These are phyloP conservation scores for Dothidotthia symphoricarpi DNA, from an alignment of 2,329 filamentous ascomycete genomes.

Conservation along the genomic window DNA sequence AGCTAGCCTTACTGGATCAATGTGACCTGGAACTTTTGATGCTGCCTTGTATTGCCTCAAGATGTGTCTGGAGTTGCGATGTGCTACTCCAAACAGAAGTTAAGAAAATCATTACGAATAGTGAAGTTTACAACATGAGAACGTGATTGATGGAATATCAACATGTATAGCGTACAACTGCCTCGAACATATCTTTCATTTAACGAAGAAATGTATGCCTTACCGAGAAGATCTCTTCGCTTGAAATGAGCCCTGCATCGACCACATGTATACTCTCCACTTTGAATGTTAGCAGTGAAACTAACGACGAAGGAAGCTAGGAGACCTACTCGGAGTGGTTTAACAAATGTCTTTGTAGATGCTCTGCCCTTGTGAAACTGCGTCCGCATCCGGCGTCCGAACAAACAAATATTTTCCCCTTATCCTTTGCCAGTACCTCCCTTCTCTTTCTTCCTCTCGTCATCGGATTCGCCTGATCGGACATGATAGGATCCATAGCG, in stretches of 20 bases:
- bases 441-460: constrained; percentile 67
- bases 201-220: constrained; percentile 17
- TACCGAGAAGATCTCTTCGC: constrained; percentile 59
- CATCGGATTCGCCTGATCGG: constrained; percentile 27
- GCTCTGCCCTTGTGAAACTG: constrained; percentile 91
- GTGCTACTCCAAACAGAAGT: neutral
- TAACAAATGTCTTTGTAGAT: constrained; percentile 90
- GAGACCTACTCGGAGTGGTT: no score
- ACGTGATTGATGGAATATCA: no score
- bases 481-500: constrained; percentile 19
- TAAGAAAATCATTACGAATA: neutral
- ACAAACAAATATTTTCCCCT: constrained; percentile 62
- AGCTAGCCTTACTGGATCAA: neutral
- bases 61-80: no score
- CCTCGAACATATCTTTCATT: neutral
- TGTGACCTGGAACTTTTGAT: constrained; percentile 1
- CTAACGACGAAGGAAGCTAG: no score
- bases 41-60: no score
- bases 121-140: neutral
- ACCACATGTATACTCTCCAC: constrained; percentile 54
- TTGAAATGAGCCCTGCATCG: constrained; percentile 62
- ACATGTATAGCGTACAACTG: neutral
- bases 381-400: constrained; percentile 82
- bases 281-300: no score
- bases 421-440: constrained; percentile 41